phyloP scores from a whole-genome alignment of 2,329 filamentous ascomycete species.

The Fusarium cicatricum region DNA sequence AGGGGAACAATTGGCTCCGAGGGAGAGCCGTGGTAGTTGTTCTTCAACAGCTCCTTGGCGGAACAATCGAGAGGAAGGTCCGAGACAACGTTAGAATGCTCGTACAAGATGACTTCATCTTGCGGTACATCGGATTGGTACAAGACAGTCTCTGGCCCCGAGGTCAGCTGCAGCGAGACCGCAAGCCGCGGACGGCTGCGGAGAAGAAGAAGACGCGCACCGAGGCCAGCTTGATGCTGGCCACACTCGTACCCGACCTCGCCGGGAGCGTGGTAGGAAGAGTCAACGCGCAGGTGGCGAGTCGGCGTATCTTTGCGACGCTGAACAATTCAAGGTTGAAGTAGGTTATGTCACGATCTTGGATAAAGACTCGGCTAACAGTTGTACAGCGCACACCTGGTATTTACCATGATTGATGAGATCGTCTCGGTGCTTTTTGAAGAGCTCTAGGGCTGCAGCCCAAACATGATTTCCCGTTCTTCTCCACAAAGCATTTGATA shows the following conservation, averaged over 20 bases:
- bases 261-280: slow-evolving; percentile 93
- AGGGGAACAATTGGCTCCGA: slow-evolving; percentile 95
- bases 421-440: slow-evolving; percentile 71
- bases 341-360: slow-evolving; percentile 59
- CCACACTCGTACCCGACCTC: slow-evolving; percentile 88
- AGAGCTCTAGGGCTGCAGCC: slow-evolving; percentile 40
- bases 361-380: slow-evolving; percentile 29
- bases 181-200: slow-evolving; percentile 66
- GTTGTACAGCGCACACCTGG: slow-evolving; percentile 67
- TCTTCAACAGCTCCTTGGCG: slow-evolving; percentile 91
- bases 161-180: slow-evolving; percentile 62
- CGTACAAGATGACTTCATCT: slow-evolving; percentile 78
- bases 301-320: slow-evolving; percentile 86
- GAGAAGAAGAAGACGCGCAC: slow-evolving; percentile 84
- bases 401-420: slow-evolving; percentile 77
- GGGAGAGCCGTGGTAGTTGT: slow-evolving; percentile 96
- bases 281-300: slow-evolving; percentile 89
- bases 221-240: slow-evolving; percentile 89
- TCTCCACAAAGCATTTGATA: slow-evolving; percentile 27
- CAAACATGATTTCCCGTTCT: slow-evolving; percentile 6
- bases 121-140: slow-evolving; percentile 78
- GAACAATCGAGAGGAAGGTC: slow-evolving; percentile 95
- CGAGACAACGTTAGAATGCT: slow-evolving; percentile 81
- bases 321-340: slow-evolving; percentile 92
- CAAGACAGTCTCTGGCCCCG: slow-evolving; percentile 83